A percentile compares a stretch with the other conserved stretches of the same genome.
Evolutionary conservation across 768 basidiomycete species (phyloP).

Genomic region (Thelephora aurantiotincta): DNA sequence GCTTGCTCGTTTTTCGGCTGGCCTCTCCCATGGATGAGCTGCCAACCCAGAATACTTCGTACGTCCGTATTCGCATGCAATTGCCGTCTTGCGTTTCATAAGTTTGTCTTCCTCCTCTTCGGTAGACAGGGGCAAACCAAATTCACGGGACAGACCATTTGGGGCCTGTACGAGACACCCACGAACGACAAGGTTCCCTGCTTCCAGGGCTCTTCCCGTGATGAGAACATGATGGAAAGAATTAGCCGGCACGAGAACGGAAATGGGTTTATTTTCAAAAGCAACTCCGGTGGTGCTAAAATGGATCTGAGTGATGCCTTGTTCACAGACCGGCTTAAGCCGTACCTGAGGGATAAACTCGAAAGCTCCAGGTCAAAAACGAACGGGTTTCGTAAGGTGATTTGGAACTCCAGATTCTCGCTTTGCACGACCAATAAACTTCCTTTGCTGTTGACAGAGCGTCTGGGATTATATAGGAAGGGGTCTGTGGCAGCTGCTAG

Average conservation of each 20-base stretch:
- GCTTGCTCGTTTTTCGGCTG: constrained; percentile 24
- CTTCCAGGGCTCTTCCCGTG: constrained; percentile 44
- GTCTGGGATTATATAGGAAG: constrained; percentile 88
- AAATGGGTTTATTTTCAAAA: constrained; percentile 52
- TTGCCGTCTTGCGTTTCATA: constrained; percentile 39
- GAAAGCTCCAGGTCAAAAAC: constrained; percentile 86
- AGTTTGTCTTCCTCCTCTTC: constrained; percentile 55
- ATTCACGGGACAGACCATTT: constrained; percentile 57
- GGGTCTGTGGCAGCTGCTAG: constrained; percentile 54
- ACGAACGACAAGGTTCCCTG: constrained; percentile 57
- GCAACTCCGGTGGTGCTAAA: constrained; percentile 68
- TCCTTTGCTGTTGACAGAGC: constrained; percentile 36
- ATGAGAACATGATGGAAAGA: constrained; percentile 64
- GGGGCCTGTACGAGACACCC: constrained; percentile 72
- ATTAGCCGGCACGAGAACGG: constrained; percentile 57
- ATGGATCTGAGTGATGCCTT: not conserved
- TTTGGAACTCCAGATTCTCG: constrained; percentile 67
- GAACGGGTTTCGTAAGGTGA: constrained; percentile 85
- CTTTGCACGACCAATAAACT: constrained; percentile 65
- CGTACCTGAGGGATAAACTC: constrained; percentile 67
- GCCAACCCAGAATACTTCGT: constrained; percentile 66
- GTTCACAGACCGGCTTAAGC: not conserved
- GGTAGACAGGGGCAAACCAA: constrained; percentile 60
- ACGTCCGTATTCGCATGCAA: constrained; percentile 53
- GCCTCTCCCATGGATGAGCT: constrained; percentile 46